Evolutionary conservation across 2,329 filamentous ascomycete genomes (phyloP).

Genomic region (Aspergillus candidus): DNA sequence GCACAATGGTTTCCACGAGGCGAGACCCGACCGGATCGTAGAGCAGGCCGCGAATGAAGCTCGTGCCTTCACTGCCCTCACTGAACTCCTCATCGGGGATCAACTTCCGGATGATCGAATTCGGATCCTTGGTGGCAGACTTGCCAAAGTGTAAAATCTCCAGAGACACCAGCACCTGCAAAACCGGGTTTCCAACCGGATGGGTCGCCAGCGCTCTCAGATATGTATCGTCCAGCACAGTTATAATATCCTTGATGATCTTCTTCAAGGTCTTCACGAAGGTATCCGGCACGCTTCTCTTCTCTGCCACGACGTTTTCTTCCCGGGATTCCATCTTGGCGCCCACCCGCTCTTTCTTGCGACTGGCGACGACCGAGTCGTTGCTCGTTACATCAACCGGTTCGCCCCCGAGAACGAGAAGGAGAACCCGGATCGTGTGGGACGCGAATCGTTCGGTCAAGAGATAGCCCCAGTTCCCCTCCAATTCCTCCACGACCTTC

Average conservation of each 20-base stretch:
- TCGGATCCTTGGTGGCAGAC: conserved; percentile 57
- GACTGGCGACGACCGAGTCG: conserved; percentile 77
- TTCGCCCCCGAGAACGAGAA: conserved; percentile 78
- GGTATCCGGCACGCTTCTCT: conserved; percentile 62
- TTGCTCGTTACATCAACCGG: conserved; percentile 65
- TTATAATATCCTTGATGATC: conserved; percentile 70
- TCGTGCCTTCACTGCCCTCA: conserved; percentile 66
- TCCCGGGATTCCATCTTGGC: conserved; percentile 46
- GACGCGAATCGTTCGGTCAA: conserved; percentile 87
- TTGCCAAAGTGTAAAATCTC: conserved; percentile 72
- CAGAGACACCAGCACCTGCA: conserved; percentile 84
- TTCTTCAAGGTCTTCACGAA: conserved; percentile 74
- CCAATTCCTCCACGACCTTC: conserved; percentile 76
- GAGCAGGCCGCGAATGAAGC: conserved; percentile 77
- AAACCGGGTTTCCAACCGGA: conserved; percentile 81
- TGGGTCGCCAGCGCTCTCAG: conserved; percentile 80
- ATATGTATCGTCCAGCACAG: conserved; percentile 69
- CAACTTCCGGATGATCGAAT: conserved; percentile 67
- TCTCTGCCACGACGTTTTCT: conserved; percentile 45
- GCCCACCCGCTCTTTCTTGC: conserved; percentile 80
- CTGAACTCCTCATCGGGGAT: conserved; percentile 72
- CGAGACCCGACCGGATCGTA: conserved; percentile 90
- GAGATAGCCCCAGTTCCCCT: conserved; percentile 73
- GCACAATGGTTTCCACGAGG: conserved; percentile 78
- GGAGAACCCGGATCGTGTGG: conserved; percentile 77